Base-by-base conservation (phyloP, 352 stramenopile genomes). In the Pythium volutum region DNA sequence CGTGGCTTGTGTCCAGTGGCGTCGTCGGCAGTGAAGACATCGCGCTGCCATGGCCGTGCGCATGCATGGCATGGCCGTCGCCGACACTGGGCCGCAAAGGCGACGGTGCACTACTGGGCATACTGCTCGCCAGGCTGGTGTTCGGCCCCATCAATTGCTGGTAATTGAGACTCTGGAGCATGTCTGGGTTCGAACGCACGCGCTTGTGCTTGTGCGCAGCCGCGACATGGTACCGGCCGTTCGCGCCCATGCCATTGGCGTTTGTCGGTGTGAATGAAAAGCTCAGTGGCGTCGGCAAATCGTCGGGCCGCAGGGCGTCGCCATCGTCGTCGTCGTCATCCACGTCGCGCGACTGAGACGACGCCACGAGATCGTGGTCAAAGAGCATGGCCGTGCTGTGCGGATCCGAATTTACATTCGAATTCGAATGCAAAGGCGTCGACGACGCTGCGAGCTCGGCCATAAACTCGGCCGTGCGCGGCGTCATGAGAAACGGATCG, bases 141-240 rank as follows among this genome's bases (percentile, higher is more conserved):
- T 25, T 48, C n/a, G n/a, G n/a, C n/a, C 38, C 49, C 27, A 69
- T n/a, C n/a, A 65, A 26, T 20, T 68, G 60, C 56, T 69, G 66
- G 51, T 57, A 73, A 29, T 47, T 66, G 9, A 65, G 25, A 25
- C n/a, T 69, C 53, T 70, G 63, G 10, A 69, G 47, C 62, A 68
- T 60, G 39, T 74, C 63, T n/a, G 67, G 64, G 53, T 71, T 74
- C 27, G 67, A 74, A 15, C 58, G 50, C 26, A 71, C 62, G 45
- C 67, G 67, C 57, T 74, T 74, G 64, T 74, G 67, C 46, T 68
- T 64, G 60, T 74, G 62, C 41, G 59, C 34, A 7, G 67, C 38
- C 15, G 67, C 58, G 14, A 63, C 45, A 47, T 74, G 53, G 60
- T 71, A 74, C 16, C 54, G 52, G 16, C 50, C 34, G 36, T 22